Evolutionary conservation across 345 rosid species (phyloP).

Genomic region (Rhizophora mangle): DNA sequence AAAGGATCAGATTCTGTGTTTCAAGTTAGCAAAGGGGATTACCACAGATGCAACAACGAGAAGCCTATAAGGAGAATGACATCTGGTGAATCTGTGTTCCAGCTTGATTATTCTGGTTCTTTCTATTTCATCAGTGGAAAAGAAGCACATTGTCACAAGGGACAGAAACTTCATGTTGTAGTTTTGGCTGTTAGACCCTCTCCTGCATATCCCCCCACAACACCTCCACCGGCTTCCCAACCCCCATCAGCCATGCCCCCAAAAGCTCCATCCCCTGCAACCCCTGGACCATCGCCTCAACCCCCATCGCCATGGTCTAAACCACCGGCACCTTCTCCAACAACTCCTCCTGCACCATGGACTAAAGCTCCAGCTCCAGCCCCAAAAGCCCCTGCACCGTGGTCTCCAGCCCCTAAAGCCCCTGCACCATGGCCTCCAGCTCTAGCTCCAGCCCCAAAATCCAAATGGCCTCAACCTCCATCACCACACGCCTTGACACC

Average conservation of each 20-base stretch:
- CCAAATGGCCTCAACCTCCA: slow-evolving; percentile 3
- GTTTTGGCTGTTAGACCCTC: slow-evolving; percentile 37
- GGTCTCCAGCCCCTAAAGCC: neutral
- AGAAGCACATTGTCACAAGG: slow-evolving; percentile 42
- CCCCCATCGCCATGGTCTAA: too few relatives aligned
- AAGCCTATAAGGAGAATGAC: slow-evolving; percentile 34
- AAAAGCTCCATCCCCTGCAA: too few relatives aligned
- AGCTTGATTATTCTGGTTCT: slow-evolving; percentile 42
- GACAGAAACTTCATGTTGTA: slow-evolving; percentile 47
- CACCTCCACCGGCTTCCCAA: slow-evolving; percentile 4
- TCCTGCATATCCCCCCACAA: neutral
- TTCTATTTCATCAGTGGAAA: slow-evolving; percentile 63
- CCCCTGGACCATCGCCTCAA: too few relatives aligned
- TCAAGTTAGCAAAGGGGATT: slow-evolving; percentile 54
- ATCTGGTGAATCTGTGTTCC: slow-evolving; percentile 36
- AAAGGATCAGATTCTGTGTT: slow-evolving; percentile 59
- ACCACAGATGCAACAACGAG: slow-evolving; percentile 38
- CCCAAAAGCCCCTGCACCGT: neutral
- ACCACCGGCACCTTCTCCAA: too few relatives aligned
- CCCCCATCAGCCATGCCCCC: neutral
- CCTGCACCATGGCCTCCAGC: too few relatives aligned
- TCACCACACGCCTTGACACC: too few relatives aligned
- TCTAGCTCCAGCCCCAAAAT: neutral
- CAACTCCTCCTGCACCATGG: too few relatives aligned
- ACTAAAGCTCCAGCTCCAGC: too few relatives aligned